Percentiles rank a stretch among this genome's conserved stretches.
Conservation (phyloP, 1,139 yeast species). For the Barnettozyma hawaiiensis region DNA sequence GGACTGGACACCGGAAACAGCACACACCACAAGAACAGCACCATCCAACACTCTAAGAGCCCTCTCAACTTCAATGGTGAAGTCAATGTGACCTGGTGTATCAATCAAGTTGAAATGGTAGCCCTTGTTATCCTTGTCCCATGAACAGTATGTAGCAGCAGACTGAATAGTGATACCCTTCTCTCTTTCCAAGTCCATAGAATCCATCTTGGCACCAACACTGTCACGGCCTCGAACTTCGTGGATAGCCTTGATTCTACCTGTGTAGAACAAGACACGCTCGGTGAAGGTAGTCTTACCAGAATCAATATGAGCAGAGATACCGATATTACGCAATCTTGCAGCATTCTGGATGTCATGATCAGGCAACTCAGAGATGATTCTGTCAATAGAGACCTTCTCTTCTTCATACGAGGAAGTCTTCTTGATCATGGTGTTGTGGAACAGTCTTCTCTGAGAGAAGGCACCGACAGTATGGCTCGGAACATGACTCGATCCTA, state of each 20-base stretch:
- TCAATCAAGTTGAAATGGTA: constrained; percentile 93
- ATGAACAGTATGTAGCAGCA: constrained; percentile 96
- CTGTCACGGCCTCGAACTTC: constrained; percentile 97
- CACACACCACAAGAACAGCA: constrained; percentile 96
- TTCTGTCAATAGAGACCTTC: constrained; percentile 57
- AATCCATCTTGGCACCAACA: constrained; percentile 98
- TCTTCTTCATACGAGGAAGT: constrained; percentile 74
- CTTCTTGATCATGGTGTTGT: constrained; percentile 19
- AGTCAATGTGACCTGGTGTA: constrained; percentile 98
- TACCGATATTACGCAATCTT: constrained; percentile 87
- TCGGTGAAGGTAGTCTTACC: constrained; percentile 97
- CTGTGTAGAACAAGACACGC: constrained; percentile 93
- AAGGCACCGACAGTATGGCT: background rate
- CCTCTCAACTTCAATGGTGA: constrained; percentile 97
- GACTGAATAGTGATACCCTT: constrained; percentile 98
- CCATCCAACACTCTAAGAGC: constrained; percentile 96
- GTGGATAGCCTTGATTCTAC: constrained; percentile 94
- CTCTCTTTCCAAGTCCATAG: constrained; percentile 95
- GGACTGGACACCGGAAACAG: constrained; percentile 96
- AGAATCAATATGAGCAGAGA: constrained; percentile 95
- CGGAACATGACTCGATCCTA: background rate
- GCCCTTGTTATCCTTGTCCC: constrained; percentile 67
- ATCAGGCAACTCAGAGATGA: constrained; percentile 45
- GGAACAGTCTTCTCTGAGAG: constrained; percentile 21
- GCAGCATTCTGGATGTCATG: constrained; percentile 50